Base-by-base conservation (phyloP, 768 basidiomycete genomes). In the Lactarius pseudohatsudake region DNA sequence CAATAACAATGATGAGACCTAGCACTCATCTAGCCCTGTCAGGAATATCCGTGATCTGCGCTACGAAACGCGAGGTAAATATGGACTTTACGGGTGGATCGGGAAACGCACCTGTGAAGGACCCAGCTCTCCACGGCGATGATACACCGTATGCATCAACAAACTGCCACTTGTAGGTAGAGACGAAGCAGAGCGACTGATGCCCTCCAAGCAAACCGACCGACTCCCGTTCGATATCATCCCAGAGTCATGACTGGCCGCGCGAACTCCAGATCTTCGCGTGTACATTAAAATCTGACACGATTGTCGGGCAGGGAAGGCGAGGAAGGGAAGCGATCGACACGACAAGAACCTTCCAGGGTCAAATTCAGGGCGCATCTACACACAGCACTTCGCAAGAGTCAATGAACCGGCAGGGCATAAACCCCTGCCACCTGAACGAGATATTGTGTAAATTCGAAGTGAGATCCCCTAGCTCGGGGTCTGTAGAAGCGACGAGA, bases 351-450 rank as follows among this genome's bases (percentile, higher is more conserved):
- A 47, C 62, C 58, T 28, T 64, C 50, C 40, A 10, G 18, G 41
- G 66, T 45, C 2, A 45, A 67, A 67, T 67, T 67, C 59, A 64
- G 58, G 62, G 62, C 65, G 26, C 32, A 32, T 41, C 58, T 0
- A 3, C n/a, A 40, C 61, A 43, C 16, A 43, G 7, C 13, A 58
- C 57, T 38, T 45, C 57, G 60, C 38, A 34, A 20, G 53, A 32
- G 18, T 41, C 18, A 30, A 56, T 40, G 57, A 11, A 0, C 10
- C 15, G 9, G 57, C 57, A 40, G 3, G 34, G 36, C 22, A 34
- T 38, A n/a, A 47, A 9, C 60, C 60, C 16, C 32, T 62, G 55
- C 15, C 20, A 59, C 50, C 28, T 41, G 32, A 32, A 26, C 9
- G 20, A 28, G n/a, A 11, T 57, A 16, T 34, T 50, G 47, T 53